Conservation (phyloP, 2,329 filamentous ascomycete species). For the Pyricularia sp. region DNA sequence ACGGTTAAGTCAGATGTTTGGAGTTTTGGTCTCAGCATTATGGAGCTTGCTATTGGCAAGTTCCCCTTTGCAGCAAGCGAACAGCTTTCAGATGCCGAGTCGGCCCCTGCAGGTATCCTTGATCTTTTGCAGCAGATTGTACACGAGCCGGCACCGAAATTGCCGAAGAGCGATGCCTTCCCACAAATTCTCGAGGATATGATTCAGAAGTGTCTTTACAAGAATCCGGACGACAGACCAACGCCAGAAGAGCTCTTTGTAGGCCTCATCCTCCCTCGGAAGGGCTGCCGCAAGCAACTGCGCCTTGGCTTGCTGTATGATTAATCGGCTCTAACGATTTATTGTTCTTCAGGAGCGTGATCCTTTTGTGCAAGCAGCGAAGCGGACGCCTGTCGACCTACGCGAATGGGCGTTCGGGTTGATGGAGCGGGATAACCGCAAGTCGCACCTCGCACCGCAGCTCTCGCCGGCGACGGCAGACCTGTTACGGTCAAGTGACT, state of each 20-base stretch:
- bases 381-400: constrained; percentile 89
- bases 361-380: constrained; percentile 90
- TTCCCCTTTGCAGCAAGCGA: constrained; percentile 83
- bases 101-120: constrained; percentile 85
- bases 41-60: constrained; percentile 95
- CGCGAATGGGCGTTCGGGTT: constrained; percentile 88
- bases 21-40: constrained; percentile 91
- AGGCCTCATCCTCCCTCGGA: constrained; percentile 23
- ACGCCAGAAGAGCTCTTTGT: constrained; percentile 92
- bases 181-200: constrained; percentile 91
- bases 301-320: not conserved
- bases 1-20: constrained; percentile 98
- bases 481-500: constrained; percentile 56
- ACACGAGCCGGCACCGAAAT: constrained; percentile 82
- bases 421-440: constrained; percentile 92
- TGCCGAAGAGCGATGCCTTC: constrained; percentile 97
- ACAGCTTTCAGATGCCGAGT: constrained; percentile 61
- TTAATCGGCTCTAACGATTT: constrained; percentile 16
- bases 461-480: constrained; percentile 71
- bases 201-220: constrained; percentile 90
- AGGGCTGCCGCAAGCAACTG: not conserved
- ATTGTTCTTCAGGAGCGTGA: constrained; percentile 62
- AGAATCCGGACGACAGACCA: constrained; percentile 78
- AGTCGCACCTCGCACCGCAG: constrained; percentile 80
- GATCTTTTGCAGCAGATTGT: constrained; percentile 97